Evolutionary conservation across 768 basidiomycete species (phyloP).

Genomic region (Boletus insuetus): DNA sequence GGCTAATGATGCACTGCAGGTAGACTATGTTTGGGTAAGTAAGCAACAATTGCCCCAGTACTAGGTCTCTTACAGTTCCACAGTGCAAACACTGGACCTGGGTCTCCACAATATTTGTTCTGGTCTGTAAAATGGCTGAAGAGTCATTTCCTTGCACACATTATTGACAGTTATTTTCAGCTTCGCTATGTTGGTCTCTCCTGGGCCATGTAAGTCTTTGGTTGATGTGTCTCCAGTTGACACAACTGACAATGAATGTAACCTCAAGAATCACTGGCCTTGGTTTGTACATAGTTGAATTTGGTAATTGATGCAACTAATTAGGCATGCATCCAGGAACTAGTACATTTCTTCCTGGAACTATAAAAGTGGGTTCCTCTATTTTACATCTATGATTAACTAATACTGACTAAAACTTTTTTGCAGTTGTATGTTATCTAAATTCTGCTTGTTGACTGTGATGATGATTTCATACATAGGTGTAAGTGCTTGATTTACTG

Average conservation of each 20-base stretch:
- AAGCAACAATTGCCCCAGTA: neutral
- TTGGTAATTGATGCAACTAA: too few species aligned
- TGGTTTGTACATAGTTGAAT: too few species aligned
- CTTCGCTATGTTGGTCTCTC: neutral
- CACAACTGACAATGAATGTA: neutral
- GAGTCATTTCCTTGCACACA: too few species aligned
- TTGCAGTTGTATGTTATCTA: constrained; percentile 1
- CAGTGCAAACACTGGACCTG: constrained; percentile 7
- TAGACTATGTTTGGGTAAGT: constrained; percentile 18
- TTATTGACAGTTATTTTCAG: neutral
- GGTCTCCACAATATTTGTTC: constrained; percentile 9
- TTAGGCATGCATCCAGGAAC: neutral
- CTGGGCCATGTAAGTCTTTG: neutral
- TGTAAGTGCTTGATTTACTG: neutral
- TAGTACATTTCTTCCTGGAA: neutral
- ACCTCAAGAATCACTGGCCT: too few species aligned
- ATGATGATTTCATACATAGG: neutral
- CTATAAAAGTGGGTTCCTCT: neutral
- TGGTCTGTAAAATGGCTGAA: neutral
- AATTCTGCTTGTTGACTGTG: neutral
- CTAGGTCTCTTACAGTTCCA: neutral
- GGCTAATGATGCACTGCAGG: neutral
- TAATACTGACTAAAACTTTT: too few species aligned
- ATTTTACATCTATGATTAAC: neutral
- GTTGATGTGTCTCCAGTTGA: neutral